phyloP scores from a whole-genome alignment of 1,284 basidiomycete genomes.

The Rhodotorula sp. region DNA sequence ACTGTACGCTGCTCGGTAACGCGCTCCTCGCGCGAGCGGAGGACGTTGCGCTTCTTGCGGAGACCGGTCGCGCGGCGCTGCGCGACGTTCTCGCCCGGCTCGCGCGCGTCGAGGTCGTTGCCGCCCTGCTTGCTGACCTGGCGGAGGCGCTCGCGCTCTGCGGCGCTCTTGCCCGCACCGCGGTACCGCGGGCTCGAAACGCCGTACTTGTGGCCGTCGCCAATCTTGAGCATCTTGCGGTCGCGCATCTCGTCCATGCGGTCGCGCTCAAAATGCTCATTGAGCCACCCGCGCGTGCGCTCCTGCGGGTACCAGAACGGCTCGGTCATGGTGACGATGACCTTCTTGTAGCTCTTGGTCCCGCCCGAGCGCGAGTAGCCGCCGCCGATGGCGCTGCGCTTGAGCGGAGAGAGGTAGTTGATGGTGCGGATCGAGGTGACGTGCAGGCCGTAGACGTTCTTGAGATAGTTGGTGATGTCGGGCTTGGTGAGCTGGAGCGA shows the following conservation, averaged over 20 bases:
- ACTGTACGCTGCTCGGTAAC: constrained; percentile 13
- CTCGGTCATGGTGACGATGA: constrained; percentile 43
- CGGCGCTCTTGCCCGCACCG: constrained; percentile 29
- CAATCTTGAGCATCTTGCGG: constrained; percentile 44
- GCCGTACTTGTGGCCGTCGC: constrained; percentile 41
- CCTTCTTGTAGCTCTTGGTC: constrained; percentile 46
- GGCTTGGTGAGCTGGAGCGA: constrained; percentile 48
- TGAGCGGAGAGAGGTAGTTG: constrained; percentile 46
- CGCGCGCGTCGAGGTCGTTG: constrained; percentile 15
- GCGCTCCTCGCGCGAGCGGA: constrained; percentile 31
- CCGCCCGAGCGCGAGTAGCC: constrained; percentile 37
- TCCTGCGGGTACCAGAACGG: constrained; percentile 48
- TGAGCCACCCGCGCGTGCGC: constrained; percentile 41
- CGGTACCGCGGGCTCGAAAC: constrained; percentile 33
- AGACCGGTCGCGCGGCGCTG: constrained; percentile 29
- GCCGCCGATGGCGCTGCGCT: constrained; percentile 41
- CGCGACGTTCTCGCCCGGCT: constrained; percentile 22
- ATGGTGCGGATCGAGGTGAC: constrained; percentile 46
- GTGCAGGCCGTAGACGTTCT: constrained; percentile 47
- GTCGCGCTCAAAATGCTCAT: constrained; percentile 46
- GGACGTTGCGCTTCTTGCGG: constrained; percentile 38
- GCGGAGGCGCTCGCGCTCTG: constrained; percentile 27
- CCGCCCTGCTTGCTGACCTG: constrained; percentile 21
- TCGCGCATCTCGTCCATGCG: constrained; percentile 42
- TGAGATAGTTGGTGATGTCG: constrained; percentile 48